Evolutionary conservation across 2,329 filamentous ascomycete genomes (phyloP).

Genomic region (Cladophialophora exuberans): DNA sequence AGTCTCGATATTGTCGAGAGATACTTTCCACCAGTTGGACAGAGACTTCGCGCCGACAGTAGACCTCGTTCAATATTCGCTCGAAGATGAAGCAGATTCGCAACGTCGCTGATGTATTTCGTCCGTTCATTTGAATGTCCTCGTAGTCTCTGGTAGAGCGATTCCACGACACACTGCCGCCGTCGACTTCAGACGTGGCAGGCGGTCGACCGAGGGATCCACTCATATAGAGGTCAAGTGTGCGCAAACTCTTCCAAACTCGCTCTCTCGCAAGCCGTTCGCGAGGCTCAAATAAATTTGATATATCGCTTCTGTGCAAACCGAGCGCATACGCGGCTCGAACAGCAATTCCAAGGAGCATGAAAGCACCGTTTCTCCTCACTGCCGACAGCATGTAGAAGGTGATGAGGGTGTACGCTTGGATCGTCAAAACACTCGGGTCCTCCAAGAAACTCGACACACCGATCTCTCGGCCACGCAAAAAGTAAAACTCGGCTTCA

Average conservation of each 20-base stretch:
- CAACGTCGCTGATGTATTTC: constrained; percentile 51
- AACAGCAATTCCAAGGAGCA: constrained; percentile 57
- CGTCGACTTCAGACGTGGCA: constrained; percentile 56
- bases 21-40: constrained; percentile 46
- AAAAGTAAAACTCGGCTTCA: constrained; percentile 53
- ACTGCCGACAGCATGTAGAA: constrained; percentile 57
- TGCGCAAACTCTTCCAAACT: constrained; percentile 57
- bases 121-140: constrained; percentile 44
- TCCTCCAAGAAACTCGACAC: constrained; percentile 52
- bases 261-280: constrained; percentile 50
- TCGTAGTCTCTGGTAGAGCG: constrained; percentile 38
- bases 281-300: constrained; percentile 51
- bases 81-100: constrained; percentile 48
- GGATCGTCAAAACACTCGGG: constrained; percentile 55
- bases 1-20: constrained; percentile 47
- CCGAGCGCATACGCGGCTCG: constrained; percentile 57
- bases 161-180: constrained; percentile 33
- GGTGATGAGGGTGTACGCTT: constrained; percentile 56
- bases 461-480: constrained; percentile 49
- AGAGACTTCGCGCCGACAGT: constrained; percentile 48
- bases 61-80: constrained; percentile 47
- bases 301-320: constrained; percentile 56
- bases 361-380: constrained; percentile 56
- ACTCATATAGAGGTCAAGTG: constrained; percentile 57
- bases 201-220: constrained; percentile 56